Percentiles rank a stretch among this genome's conserved stretches.
phyloP scores from a whole-genome alignment of 345 rosid genomes.

The Eucalyptus paniculata region DNA sequence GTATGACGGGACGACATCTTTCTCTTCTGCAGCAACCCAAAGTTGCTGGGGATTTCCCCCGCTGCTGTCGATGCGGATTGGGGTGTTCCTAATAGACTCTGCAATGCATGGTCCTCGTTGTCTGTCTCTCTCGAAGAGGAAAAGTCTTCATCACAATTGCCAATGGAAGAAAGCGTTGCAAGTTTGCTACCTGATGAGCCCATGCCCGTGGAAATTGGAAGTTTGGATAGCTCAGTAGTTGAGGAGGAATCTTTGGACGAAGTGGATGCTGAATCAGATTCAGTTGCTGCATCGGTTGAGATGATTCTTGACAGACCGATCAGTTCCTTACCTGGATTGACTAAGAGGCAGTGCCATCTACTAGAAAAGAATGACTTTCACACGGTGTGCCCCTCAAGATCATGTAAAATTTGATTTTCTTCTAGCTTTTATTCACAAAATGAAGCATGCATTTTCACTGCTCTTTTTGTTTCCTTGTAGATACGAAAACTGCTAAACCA shows the following conservation, averaged over 20 bases:
- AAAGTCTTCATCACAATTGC: conserved; percentile 8
- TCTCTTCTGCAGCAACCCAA: conserved; percentile 15
- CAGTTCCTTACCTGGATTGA: conserved; percentile 51
- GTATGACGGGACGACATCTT: conserved; percentile 26
- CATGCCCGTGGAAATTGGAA: conserved; percentile 12
- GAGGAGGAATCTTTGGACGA: conserved; percentile 1
- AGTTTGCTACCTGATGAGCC: conserved; percentile 8
- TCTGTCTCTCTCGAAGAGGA: conserved; percentile 20
- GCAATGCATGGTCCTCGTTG: conserved; percentile 31
- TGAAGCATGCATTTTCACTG: conserved; percentile 1
- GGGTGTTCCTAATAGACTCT: conserved; percentile 28
- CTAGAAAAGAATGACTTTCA: conserved; percentile 73
- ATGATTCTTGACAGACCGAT: conserved; percentile 40
- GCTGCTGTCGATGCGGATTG: conserved; percentile 21
- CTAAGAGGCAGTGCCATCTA: conserved; percentile 44
- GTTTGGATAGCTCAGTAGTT: conserved; percentile 2
- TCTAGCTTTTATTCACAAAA: not conserved
- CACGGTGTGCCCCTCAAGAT: conserved; percentile 38
- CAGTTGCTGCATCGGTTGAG: conserved; percentile 4
- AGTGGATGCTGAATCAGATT: not conserved
- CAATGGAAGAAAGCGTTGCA: conserved; percentile 11
- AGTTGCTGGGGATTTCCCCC: conserved; percentile 14
- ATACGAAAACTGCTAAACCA: conserved; percentile 71
- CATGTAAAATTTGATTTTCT: not conserved
- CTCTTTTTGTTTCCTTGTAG: conserved; percentile 23